Evolutionary conservation across 345 rosid species (phyloP).

Genomic region (Rhodomyrtus tomentosa): DNA sequence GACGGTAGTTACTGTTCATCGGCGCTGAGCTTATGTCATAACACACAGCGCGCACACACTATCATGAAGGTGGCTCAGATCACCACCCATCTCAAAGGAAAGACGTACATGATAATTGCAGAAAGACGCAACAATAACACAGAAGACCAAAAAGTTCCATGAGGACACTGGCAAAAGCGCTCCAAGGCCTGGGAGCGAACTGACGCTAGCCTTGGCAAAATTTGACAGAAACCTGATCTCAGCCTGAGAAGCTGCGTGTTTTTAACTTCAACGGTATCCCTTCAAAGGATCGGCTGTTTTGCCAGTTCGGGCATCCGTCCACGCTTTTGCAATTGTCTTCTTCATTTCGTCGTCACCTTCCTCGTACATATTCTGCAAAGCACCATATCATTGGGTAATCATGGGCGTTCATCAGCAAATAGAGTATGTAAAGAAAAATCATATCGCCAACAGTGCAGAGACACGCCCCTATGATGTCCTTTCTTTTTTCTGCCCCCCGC

Average conservation of each 20-base stretch:
- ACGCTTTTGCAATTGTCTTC: conserved; percentile 89
- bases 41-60: background rate
- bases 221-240: background rate
- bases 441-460: background rate
- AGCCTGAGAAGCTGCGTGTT: background rate
- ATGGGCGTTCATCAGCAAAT: background rate
- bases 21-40: background rate
- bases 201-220: background rate
- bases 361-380: conserved; percentile 78
- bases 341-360: conserved; percentile 96
- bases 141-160: background rate
- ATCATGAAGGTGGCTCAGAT: background rate
- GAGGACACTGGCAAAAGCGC: background rate
- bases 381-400: background rate
- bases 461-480: background rate
- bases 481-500: background rate
- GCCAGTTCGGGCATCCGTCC: conserved; percentile 98
- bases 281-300: conserved; percentile 58
- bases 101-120: background rate
- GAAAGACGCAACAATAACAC: background rate
- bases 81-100: background rate
- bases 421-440: background rate
- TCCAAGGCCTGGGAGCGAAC: background rate
- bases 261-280: conserved; percentile 22
- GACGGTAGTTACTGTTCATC: background rate